Conservation (phyloP, 495 filamentous ascomycete species). For the Trichoderma reesei region DNA sequence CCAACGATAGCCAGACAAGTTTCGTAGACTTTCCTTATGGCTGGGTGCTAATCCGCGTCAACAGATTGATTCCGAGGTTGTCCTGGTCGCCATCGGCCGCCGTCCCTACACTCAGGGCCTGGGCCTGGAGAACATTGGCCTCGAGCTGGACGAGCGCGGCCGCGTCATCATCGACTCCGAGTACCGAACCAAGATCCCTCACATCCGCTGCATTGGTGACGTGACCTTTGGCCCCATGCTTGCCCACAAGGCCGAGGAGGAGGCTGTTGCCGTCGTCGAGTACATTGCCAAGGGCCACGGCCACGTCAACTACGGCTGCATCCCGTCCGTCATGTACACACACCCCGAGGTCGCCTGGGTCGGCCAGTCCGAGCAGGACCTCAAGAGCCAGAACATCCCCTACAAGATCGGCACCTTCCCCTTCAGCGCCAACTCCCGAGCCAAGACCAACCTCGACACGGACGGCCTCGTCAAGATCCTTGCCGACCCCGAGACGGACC, state of each 20-base stretch:
- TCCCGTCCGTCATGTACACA: slow-evolving; percentile 98
- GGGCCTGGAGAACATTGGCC: slow-evolving; percentile 83
- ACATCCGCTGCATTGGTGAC: slow-evolving; percentile 95
- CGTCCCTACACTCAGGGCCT: slow-evolving; percentile 89
- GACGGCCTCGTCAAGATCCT: slow-evolving; percentile 97
- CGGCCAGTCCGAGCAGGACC: slow-evolving; percentile 91
- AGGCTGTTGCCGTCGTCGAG: slow-evolving; percentile 87
- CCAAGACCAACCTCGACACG: slow-evolving; percentile 97
- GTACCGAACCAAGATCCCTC: slow-evolving; percentile 92
- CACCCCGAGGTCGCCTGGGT: slow-evolving; percentile 98
- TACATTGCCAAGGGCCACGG: slow-evolving; percentile 96
- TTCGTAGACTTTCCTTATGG: no score
- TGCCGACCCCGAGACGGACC: slow-evolving; percentile 91
- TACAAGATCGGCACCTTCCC: slow-evolving; percentile 92
- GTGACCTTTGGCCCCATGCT: slow-evolving; percentile 98
- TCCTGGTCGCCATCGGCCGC: slow-evolving; percentile 93
- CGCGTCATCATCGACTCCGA: slow-evolving; percentile 94
- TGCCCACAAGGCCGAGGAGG: slow-evolving; percentile 98
- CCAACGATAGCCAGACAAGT: not conserved
- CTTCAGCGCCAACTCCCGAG: slow-evolving; percentile 93
- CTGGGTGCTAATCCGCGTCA: not conserved
- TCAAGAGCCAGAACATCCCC: slow-evolving; percentile 80
- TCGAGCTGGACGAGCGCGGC: slow-evolving; percentile 89
- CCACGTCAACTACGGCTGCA: slow-evolving; percentile 97
- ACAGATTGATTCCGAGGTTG: slow-evolving; percentile 87